A percentile compares a stretch with the other conserved stretches of the same genome.
phyloP scores from a whole-genome alignment of 352 stramenopile species.

The Phytophthora brassicae region DNA sequence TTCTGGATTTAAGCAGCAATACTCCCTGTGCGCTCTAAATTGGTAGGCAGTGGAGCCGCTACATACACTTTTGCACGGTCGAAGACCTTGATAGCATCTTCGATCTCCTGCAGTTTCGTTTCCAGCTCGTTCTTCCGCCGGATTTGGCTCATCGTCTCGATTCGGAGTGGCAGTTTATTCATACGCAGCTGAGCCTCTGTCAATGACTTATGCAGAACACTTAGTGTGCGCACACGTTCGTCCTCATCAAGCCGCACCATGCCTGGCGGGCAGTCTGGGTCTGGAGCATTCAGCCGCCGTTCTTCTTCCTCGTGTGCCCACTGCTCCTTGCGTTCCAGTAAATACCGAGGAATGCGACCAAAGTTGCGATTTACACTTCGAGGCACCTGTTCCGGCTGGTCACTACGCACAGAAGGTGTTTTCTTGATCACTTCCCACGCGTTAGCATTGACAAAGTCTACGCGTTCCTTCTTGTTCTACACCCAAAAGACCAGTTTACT shows the following conservation, averaged over 20 bases:
- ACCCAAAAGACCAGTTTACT: neutral
- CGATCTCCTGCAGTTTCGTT: conserved; percentile 84
- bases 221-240: conserved; percentile 70
- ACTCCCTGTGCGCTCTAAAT: conserved; percentile 24
- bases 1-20: conserved; percentile 24
- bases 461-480: conserved; percentile 56
- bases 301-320: conserved; percentile 88
- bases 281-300: conserved; percentile 59
- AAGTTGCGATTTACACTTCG: conserved; percentile 36
- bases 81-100: conserved; percentile 90
- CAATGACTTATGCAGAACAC: conserved; percentile 63
- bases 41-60: conserved; percentile 33
- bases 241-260: conserved; percentile 86
- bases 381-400: conserved; percentile 13
- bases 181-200: conserved; percentile 67
- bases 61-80: conserved; percentile 85
- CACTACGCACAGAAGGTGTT: conserved; percentile 22
- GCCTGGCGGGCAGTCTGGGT: conserved; percentile 84
- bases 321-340: conserved; percentile 73
- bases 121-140: conserved; percentile 83
- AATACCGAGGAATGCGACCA: conserved; percentile 68
- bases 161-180: conserved; percentile 75
- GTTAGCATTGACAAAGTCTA: conserved; percentile 75
- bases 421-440: conserved; percentile 80
- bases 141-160: conserved; percentile 83